These are phyloP conservation scores for Paramecium sexaurelia DNA, from an alignment of 73 alveolate genomes.

Conservation along the genomic window DNA sequence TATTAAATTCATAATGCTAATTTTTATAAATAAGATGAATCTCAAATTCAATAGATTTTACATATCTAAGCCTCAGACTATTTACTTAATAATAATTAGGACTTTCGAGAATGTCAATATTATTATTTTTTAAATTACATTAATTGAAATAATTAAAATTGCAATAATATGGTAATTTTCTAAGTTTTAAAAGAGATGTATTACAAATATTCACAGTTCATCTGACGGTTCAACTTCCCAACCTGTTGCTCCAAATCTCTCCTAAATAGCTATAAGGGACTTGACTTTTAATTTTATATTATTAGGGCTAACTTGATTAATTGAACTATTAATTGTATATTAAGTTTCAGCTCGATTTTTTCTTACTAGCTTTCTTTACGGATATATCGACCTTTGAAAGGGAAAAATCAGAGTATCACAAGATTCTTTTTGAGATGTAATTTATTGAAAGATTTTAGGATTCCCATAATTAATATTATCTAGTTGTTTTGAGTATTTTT, in stretches of 20 bases:
- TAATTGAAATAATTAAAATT: background rate
- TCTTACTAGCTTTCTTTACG: background rate
- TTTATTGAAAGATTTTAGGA: background rate
- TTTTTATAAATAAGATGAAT: background rate
- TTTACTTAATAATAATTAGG: background rate
- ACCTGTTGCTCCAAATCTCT: conserved; percentile 15
- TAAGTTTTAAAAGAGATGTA: background rate
- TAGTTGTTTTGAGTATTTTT: conserved; percentile 1
- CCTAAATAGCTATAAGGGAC: background rate
- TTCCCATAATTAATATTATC: conserved; percentile 15
- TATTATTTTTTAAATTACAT: background rate
- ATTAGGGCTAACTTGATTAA: background rate
- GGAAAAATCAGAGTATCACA: background rate
- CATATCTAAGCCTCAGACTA: background rate
- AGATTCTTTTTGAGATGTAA: background rate
- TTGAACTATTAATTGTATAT: conserved; percentile 17
- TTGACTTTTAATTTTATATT: background rate
- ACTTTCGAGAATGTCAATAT: background rate
- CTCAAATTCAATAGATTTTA: background rate
- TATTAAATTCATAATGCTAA: background rate
- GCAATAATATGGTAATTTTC: background rate
- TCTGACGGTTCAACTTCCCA: conserved; percentile 35
- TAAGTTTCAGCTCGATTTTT: conserved; percentile 3
- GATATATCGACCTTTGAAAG: background rate
- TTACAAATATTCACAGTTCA: background rate